Base-by-base conservation (phyloP, 208 protist genomes). In the Naegleria fowleri region DNA sequence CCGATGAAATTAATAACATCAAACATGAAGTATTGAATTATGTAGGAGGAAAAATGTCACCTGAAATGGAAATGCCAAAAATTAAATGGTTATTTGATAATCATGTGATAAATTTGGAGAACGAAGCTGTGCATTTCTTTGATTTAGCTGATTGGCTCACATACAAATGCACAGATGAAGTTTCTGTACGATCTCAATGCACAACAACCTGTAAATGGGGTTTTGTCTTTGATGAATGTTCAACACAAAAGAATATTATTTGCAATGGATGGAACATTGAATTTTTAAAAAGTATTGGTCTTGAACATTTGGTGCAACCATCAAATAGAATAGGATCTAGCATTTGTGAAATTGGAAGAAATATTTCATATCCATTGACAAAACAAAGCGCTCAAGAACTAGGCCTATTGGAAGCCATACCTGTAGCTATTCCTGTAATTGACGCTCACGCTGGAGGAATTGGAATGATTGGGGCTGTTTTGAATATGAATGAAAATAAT, bases 361-460 rank as follows among this genome's bases (percentile, higher is more conserved):
- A 41, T 11, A 39, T 92, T 38, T 22, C 5, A 19, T 55, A 33
- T 79, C 25, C 25, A 79, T 85, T 93, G 9, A 84, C 91, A 39
- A 79, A 75, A 79, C 5, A 91, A 87, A 33, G 29, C 19, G 38
- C 58, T 67, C 0, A 16, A 25, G 85, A 43, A 43, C 38, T 93
- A 22, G 88, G 88, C 33, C 55, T 93, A 38, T 7, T 19, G 0
- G 39, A 33, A n/a, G 33, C 36, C 33, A 87, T 85, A 25, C 19
- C 43, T 11, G 85, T 93, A 2, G 19, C 36, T 36, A 41, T 79
- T 38, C 79, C 86, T 19, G 11, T 91, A 11, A 93, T 92, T 38
- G 92, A 93, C 75, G 92, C 92, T n/a, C 92, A 93, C 41, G 92
- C 92, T 33, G 92, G 92, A n/a, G 92, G 91, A 52, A 41, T 93